Evolutionary conservation across 108 stramenopile species (phyloP).

Genomic region (Mayamaea pseudoterrestris): DNA sequence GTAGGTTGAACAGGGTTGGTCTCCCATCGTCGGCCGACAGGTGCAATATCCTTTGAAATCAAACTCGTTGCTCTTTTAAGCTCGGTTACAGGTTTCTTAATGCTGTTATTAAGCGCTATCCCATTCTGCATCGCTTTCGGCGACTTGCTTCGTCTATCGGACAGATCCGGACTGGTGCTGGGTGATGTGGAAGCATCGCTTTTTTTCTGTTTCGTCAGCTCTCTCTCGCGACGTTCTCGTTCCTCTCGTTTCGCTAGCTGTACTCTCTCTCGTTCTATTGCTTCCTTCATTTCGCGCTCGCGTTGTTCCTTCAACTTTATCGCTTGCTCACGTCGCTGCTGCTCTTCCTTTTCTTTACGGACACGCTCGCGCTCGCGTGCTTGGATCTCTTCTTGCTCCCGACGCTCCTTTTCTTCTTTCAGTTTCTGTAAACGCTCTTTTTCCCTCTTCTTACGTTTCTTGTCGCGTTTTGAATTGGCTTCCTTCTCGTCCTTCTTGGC

Average conservation of each 20-base stretch:
- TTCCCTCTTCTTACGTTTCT: conserved; percentile 84
- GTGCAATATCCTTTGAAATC: too few relatives aligned
- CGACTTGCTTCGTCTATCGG: too few relatives aligned
- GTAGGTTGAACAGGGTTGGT: too few relatives aligned
- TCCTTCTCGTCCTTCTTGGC: conserved; percentile 54
- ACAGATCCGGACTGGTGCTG: too few relatives aligned
- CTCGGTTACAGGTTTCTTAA: too few relatives aligned
- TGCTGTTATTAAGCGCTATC: too few relatives aligned
- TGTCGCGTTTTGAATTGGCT: conserved; percentile 61
- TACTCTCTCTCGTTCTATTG: conserved; percentile 8
- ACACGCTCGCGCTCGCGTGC: conserved; percentile 31
- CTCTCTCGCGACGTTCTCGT: conserved; percentile 11
- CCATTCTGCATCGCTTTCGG: too few relatives aligned
- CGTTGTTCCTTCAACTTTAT: conserved; percentile 25
- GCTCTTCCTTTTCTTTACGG: conserved; percentile 30
- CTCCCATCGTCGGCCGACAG: too few relatives aligned
- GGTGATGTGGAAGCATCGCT: too few relatives aligned
- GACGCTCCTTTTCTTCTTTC: conserved; percentile 52
- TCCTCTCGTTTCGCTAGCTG: conserved; percentile 13
- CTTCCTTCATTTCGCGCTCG: conserved; percentile 21
- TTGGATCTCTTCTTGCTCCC: conserved; percentile 41
- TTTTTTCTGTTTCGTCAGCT: conserved; percentile 7
- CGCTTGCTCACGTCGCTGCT: conserved; percentile 30
- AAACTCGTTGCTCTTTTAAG: too few relatives aligned
- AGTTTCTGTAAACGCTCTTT: conserved; percentile 67